These are phyloP conservation scores for Aspergillus candidus DNA, from an alignment of 2,329 filamentous ascomycete genomes.

Conservation along the genomic window DNA sequence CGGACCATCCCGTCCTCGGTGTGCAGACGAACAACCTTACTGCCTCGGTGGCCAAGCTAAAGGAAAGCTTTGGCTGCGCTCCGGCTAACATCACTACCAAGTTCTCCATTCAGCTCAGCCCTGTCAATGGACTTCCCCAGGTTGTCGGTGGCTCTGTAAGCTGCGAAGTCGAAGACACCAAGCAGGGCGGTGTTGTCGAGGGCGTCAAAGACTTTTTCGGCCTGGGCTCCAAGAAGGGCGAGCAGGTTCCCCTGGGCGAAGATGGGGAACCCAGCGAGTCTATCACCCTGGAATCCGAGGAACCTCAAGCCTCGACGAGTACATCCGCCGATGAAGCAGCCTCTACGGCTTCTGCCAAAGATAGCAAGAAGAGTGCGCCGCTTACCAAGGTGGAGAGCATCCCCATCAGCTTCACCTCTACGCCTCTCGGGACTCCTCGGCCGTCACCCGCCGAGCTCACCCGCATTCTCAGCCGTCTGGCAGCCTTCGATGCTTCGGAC, in stretches of 20 bases:
- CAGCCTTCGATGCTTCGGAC: slow-evolving; percentile 82
- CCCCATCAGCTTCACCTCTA: slow-evolving; percentile 46
- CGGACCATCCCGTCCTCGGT: slow-evolving; percentile 57
- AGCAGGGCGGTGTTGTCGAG: slow-evolving; percentile 78
- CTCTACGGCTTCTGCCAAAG: slow-evolving; percentile 45
- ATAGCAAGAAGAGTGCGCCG: slow-evolving; percentile 32
- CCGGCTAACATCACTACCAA: slow-evolving; percentile 73
- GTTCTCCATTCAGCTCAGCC: slow-evolving; percentile 66
- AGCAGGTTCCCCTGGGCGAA: slow-evolving; percentile 64
- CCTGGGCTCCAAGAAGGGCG: slow-evolving; percentile 84
- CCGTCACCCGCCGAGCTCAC: slow-evolving; percentile 33
- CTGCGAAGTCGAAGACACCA: slow-evolving; percentile 72
- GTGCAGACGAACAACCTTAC: slow-evolving; percentile 82
- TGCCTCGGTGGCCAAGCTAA: slow-evolving; percentile 68
- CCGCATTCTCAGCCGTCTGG: slow-evolving; percentile 64
- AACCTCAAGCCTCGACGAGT: slow-evolving; percentile 41
- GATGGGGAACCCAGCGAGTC: slow-evolving; percentile 48
- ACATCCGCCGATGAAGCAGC: slow-evolving; percentile 43
- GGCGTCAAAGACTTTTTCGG: slow-evolving; percentile 95
- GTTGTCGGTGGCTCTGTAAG: slow-evolving; percentile 70
- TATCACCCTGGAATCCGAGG: slow-evolving; percentile 42
- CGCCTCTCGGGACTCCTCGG: slow-evolving; percentile 39
- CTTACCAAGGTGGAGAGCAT: slow-evolving; percentile 49
- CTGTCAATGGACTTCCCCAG: slow-evolving; percentile 72
- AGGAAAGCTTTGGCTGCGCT: slow-evolving; percentile 70